Evolutionary conservation across 805 yeast species (phyloP).

Genomic region (Ogataea parapolymorpha): DNA sequence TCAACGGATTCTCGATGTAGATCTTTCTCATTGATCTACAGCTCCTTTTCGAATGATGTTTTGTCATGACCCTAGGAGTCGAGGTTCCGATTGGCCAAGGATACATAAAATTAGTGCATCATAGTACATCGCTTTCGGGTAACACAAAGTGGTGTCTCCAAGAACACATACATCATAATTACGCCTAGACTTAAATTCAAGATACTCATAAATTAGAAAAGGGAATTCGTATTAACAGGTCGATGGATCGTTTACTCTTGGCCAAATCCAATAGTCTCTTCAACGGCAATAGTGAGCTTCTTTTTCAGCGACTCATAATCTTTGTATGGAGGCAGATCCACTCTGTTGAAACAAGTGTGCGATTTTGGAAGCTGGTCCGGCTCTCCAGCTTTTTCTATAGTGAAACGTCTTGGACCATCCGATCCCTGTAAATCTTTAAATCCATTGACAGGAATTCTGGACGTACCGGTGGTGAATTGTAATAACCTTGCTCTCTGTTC

Average conservation of each 20-base stretch:
- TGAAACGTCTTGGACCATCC: constrained; percentile 98
- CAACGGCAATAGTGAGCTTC: constrained; percentile 93
- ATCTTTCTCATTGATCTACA: constrained; percentile 11
- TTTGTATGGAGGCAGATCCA: constrained; percentile 91
- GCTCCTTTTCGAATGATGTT: constrained; percentile 20
- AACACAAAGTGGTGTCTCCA: constrained; percentile 34
- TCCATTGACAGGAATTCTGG: constrained; percentile 98
- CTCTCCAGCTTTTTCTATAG: constrained; percentile 98
- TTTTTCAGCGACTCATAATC: constrained; percentile 82
- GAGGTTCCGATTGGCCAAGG: constrained; percentile 14
- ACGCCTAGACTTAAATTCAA: background rate
- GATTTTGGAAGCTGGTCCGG: constrained; percentile 90
- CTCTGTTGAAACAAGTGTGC: constrained; percentile 98
- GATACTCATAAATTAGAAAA: background rate
- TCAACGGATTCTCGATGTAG: constrained; percentile 3
- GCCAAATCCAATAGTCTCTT: constrained; percentile 98
- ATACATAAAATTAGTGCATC: constrained; percentile 27
- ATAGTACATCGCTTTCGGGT: constrained; percentile 31
- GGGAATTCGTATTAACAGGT: constrained; percentile 1
- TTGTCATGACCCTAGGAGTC: constrained; percentile 20
- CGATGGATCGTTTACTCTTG: constrained; percentile 59
- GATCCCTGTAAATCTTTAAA: constrained; percentile 98
- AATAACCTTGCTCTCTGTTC: constrained; percentile 94
- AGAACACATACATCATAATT: constrained; percentile 29
- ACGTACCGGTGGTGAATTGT: constrained; percentile 98